Base-by-base conservation (phyloP, 2,329 filamentous ascomycete species). In the Clathrospora elynae region DNA sequence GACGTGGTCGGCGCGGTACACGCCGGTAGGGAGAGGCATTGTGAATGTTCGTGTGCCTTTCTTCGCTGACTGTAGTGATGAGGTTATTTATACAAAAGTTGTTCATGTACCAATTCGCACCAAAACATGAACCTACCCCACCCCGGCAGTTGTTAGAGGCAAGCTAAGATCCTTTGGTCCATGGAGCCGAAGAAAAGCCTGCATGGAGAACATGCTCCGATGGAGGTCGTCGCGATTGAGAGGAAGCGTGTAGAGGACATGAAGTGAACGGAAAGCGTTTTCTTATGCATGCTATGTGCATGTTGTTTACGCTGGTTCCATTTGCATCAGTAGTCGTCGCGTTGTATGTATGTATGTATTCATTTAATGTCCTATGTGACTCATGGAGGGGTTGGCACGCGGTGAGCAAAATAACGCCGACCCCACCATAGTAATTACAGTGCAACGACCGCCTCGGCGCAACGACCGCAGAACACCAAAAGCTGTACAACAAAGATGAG, bases 1-100 rank as follows among this genome's bases (percentile, higher is more conserved):
- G 54, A 81, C 78, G 54, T 81, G 78, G 71, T 81, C 78, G 55
- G 78, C 77, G 43, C 66, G 56, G 54, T 72, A 72, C 37, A 72
- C 68, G 34, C 70, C 70, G 30, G 59, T 51, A 5, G 70, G 70
- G 25, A 72, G 69, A 50, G 61, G 59, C 70, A 72, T 72, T 24
- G 30, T 54, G 38, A 45, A 35, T 30, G 25, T 12, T 29, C 38
- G 34, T 35, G n/a, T 33, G 13, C 25, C 6, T 26, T 33, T 18
- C 22, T 32, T 5, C 5, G 18, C 13, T 32, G 17, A 16, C 7
- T 24, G 26, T 24, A 29, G 20, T 14, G 11, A 25, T 24, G 7
- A 18, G 5, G 22, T 17, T 19, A 6, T 12, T 18, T 10, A 13
- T 20, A 32, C 26, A 36, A 11, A 33, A 37, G 12, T 25, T 23